Evolutionary conservation across 345 rosid genomes (phyloP).

Genomic region (Toxicodendron radicans): DNA sequence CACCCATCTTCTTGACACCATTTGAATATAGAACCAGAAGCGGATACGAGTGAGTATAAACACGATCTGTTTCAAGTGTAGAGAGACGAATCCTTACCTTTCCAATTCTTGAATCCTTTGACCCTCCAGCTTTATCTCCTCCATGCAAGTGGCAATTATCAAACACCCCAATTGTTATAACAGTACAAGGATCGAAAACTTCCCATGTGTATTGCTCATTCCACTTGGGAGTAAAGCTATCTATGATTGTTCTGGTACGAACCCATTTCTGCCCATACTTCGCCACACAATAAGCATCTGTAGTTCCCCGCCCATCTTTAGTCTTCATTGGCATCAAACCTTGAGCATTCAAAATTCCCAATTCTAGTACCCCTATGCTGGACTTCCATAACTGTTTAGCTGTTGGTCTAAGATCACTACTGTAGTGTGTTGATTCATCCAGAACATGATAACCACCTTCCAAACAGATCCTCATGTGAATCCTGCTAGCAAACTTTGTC

Average conservation of each 20-base stretch:
- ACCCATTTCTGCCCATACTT: constrained; percentile 94
- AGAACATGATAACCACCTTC: constrained; percentile 97
- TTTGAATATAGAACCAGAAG: constrained; percentile 70
- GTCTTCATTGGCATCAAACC: constrained; percentile 89
- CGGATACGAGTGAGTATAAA: constrained; percentile 87
- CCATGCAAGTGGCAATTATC: constrained; percentile 87
- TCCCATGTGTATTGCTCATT: constrained; percentile 99
- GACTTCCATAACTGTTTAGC: constrained; percentile 88
- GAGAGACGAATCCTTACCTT: constrained; percentile 90
- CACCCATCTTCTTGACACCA: constrained; percentile 95
- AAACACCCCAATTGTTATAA: constrained; percentile 82
- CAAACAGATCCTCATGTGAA: constrained; percentile 83
- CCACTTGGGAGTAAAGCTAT: constrained; percentile 91
- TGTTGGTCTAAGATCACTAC: constrained; percentile 92
- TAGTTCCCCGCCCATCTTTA: constrained; percentile 83
- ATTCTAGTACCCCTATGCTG: constrained; percentile 76
- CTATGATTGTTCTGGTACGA: constrained; percentile 83
- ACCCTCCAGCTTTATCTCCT: constrained; percentile 57
- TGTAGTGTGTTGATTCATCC: constrained; percentile 89
- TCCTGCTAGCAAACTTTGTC: constrained; percentile 72
- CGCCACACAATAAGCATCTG: constrained; percentile 95
- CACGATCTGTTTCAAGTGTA: constrained; percentile 87
- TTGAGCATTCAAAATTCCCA: constrained; percentile 75
- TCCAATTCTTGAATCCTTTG: constrained; percentile 68
- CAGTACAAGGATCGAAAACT: constrained; percentile 91